Evolutionary conservation across 768 basidiomycete genomes (phyloP), one percentile per base, ranked within the genome.

Genomic region (Russula foetens): DNA sequence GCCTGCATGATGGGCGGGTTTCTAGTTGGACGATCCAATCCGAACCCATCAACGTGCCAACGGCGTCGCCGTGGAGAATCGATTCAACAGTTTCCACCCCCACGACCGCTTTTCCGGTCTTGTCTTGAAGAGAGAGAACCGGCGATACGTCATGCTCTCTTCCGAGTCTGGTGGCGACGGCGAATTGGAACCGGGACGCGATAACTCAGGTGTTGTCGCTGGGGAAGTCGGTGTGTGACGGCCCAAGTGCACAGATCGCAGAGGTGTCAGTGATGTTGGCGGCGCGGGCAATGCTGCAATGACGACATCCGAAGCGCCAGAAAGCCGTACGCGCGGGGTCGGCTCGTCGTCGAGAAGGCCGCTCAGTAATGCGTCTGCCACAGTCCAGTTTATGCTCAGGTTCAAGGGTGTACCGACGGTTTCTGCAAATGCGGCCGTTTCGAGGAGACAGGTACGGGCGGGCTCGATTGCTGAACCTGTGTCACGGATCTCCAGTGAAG

Each of bases 291-390:
- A 26, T 4, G 63, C 29, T 17, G 69, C 49, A n/a, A 75, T 66
- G 39, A 72, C 63, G 39, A 75, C 65, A 60, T 75, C 74, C 19
- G 65, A 66, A 1, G 71, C 67, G 4, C 70, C 66, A 17, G 70
- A 67, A 28, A 76, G 62, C 71, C 71, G 72, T 9, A 69, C 71
- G 19, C 72, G 72, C 14, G 67, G 50, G 33, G 44, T 8, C 41
- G 57, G n/a, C 33, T 59, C 66, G 11, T 62, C 63, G 54, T 76
- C 75, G n/a, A 76, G 71, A 7, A 65, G 67, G 11, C 73, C 74
- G 47, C 69, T 69, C 4, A 76, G 66, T 1, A 76, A 59, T 45
- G 71, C 56, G 53, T 76, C 75, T 3, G 71, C 69, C 26, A 76
- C 64, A 4, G 71, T 69, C 71, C 71, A 74, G 43, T 71, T 69